Base-by-base conservation (phyloP, 1,284 basidiomycete species). In the Ceratobasidium sp. region DNA sequence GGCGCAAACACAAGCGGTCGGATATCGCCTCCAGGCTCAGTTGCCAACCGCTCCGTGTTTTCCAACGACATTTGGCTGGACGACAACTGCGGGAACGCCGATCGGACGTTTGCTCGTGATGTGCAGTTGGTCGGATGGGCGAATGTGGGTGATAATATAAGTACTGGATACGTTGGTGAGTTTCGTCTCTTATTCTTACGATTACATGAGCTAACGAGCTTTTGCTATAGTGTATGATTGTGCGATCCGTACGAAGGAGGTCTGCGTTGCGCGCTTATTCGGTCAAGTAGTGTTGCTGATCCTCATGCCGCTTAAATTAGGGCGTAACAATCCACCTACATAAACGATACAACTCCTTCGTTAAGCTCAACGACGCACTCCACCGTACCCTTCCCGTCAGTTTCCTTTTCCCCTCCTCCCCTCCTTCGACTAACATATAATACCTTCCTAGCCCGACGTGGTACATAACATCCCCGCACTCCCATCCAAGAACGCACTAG, bases 331-430 rank as follows among this genome's bases (percentile, higher is more conserved):
- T 94, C 56, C 91, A 92, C 78, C 87, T 87, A 0, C 89, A 92
- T 80, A 93, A 92, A 82, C 89, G 92, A 28, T 94, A 93, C 83
- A 92, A 88, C 44, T 90, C 90, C 0, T 94, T 94, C 82, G 89
- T 88, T 2, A 84, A 90, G 61, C 87, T 94, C 4, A 85, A 90
- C 46, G 81, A 84, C 9, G 84, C 86, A 1, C 86, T 94, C 0
- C 84, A 87, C 13, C 85, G 84, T 1, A 87, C 88, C 2, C 84
- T 93, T 1, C 91, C 92, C 0, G 89, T 91, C 80, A 69, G 89
- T 83, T 50, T 50, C 23, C 26, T 13, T 23, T n/a, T 70, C 10
- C 57, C 42, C 23, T 78, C 46, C 50, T 13, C 33, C 67, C 23
- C 12, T 42, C 42, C n/a, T 15, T 28, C n/a, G 20, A 70, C 7